Evolutionary conservation across 2,329 filamentous ascomycete species (phyloP), one percentile per base, ranked within the genome.

Genomic region (Cytospora piceicola): DNA sequence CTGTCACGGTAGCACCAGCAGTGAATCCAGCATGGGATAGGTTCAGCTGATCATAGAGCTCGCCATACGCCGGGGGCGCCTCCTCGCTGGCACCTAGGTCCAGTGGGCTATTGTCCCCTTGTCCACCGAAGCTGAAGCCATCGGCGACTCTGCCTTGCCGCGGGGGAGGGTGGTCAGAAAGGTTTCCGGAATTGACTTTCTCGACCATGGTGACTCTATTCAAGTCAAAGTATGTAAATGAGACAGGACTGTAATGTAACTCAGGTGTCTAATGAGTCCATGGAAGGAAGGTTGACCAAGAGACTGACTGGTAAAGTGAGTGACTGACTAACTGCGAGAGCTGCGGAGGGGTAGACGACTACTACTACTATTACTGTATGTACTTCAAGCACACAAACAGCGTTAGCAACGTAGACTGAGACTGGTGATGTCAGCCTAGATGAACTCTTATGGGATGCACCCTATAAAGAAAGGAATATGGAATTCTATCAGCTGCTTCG

Each of bases 11-110:
- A 52, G 87, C 88, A 49, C 84, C 85, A 29, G 88, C 88, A 58
- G 87, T 82, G 66, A 90, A 85, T 17, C 87, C 88, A 54, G 85
- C 80, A 70, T 88, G 86, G 24, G 82, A 85, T 66, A 90, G 82
- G 65, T 86, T 82, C 29, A 90, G 73, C 62, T 85, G 81, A 69
- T 86, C 80, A 62, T 81, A 81, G 17, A 79, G 75, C 24, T 86
- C 83, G 70, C 87, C 87, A 71, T 90, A 90, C 0, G 85, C 82
- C 2, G 86, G 86, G 27, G 83, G 84, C 8, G 79, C 78, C 22
- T 82, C 80, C 1, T 76, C 72, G 34, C 75, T 74, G 52, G 76
- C 72, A 15, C 77, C 79, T 34, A 83, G 74, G 34, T 79, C 77
- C 17, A 67, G 24, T 3, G 81, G 78, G 32, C 78, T 68, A 53